phyloP scores from a whole-genome alignment of 768 basidiomycete species.

The Amanita subjunquillea region DNA sequence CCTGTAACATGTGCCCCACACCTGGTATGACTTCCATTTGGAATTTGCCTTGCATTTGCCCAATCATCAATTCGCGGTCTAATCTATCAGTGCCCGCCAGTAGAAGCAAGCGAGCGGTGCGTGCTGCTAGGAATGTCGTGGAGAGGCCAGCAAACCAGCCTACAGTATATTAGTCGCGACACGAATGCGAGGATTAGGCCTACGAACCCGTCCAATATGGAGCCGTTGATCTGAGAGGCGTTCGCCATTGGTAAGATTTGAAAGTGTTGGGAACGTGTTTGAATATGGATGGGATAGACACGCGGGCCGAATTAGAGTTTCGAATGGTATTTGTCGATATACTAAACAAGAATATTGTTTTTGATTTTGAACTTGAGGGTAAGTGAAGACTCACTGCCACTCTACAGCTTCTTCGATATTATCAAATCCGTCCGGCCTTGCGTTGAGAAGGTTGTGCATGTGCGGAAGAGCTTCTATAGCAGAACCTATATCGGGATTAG shows the following conservation, averaged over 20 bases:
- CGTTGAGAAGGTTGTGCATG: conserved; percentile 83
- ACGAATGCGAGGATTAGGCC: background rate
- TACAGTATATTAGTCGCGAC: conserved; percentile 18
- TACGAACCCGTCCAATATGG: conserved; percentile 81
- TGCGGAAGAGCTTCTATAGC: conserved; percentile 88
- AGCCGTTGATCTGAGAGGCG: conserved; percentile 73
- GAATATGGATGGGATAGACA: conserved; percentile 82
- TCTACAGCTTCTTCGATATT: conserved; percentile 79
- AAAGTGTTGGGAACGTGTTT: conserved; percentile 30
- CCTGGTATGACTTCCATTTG: conserved; percentile 82
- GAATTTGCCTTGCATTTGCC: conserved; percentile 95
- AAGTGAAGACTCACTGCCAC: conserved; percentile 74
- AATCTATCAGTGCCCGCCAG: conserved; percentile 90
- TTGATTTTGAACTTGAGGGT: background rate
- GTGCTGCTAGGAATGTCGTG: conserved; percentile 61
- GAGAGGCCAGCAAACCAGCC: conserved; percentile 91
- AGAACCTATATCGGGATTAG: conserved; percentile 37
- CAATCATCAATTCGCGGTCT: conserved; percentile 91
- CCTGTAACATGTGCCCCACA: conserved; percentile 92
- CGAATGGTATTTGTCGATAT: conserved; percentile 74
- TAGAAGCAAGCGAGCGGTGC: conserved; percentile 78
- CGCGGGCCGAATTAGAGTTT: conserved; percentile 70
- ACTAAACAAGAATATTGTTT: conserved; percentile 26
- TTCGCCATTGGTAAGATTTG: conserved; percentile 64
- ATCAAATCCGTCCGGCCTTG: conserved; percentile 78